Conservation (phyloP, 352 stramenopile genomes). For the Globisporangium okanoganense region DNA sequence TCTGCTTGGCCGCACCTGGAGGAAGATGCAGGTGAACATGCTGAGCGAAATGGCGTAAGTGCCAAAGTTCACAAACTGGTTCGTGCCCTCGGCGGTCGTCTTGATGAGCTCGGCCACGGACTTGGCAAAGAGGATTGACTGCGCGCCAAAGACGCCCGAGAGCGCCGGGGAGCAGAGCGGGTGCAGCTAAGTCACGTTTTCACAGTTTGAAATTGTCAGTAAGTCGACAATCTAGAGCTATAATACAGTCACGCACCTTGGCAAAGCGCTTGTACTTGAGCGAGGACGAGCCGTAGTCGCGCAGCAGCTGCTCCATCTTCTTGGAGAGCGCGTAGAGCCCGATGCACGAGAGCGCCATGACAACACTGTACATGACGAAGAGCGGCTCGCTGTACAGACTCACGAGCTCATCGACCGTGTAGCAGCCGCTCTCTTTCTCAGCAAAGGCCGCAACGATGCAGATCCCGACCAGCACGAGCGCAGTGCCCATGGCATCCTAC, state of each 20-base stretch:
- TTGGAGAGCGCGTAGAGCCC: conserved; percentile 34
- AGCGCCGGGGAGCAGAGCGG: conserved; percentile 69
- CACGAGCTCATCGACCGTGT: conserved; percentile 72
- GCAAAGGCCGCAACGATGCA: conserved; percentile 78
- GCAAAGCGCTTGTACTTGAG: conserved; percentile 49
- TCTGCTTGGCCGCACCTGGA: conserved; percentile 63
- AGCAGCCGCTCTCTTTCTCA: conserved; percentile 69
- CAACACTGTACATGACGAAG: conserved; percentile 65
- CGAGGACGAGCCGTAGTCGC: conserved; percentile 35
- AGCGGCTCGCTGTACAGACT: conserved; percentile 54
- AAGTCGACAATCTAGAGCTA: not conserved
- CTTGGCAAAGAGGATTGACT: conserved; percentile 84
- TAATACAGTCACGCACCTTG: conserved; percentile 15
- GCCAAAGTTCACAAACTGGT: conserved; percentile 65
- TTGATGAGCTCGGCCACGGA: conserved; percentile 81
- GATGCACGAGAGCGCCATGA: conserved; percentile 38
- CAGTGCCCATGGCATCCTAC: conserved; percentile 57
- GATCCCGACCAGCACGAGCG: conserved; percentile 66
- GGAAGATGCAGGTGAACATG: conserved; percentile 80
- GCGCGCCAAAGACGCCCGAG: conserved; percentile 71
- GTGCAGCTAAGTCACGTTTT: conserved; percentile 29
- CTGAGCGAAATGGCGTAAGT: conserved; percentile 77
- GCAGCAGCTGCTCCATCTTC: conserved; percentile 42
- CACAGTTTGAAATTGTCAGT: not conserved
- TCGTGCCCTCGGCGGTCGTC: conserved; percentile 62